These are phyloP conservation scores for Rhynchospora pubera DNA, from an alignment of 176 grass and related monocot genomes.

Conservation along the genomic window DNA sequence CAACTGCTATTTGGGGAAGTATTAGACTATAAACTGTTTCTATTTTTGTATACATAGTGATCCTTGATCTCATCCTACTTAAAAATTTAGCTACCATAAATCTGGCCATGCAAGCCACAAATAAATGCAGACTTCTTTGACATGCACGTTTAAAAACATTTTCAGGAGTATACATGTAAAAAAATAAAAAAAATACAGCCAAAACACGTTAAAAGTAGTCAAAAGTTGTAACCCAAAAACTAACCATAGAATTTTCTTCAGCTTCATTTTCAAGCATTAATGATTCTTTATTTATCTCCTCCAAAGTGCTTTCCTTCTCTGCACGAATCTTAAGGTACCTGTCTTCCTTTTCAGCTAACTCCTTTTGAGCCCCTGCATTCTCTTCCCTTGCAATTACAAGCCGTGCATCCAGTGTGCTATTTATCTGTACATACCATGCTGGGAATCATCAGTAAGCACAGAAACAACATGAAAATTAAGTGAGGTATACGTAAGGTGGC, in stretches of 20 bases:
- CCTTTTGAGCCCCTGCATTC: conserved; percentile 26
- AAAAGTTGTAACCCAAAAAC: not conserved
- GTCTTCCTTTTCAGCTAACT: conserved; percentile 35
- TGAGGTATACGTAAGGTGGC: not conserved
- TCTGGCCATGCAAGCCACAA: not conserved
- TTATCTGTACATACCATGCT: conserved; percentile 28
- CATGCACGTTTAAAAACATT: not conserved
- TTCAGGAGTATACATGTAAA: conserved; percentile 13
- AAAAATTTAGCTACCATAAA: not conserved
- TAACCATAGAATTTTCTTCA: conserved; percentile 56
- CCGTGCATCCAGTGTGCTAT: conserved; percentile 31
- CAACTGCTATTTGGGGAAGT: not conserved
- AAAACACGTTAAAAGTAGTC: not conserved
- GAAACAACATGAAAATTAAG: not conserved
- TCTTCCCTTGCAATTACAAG: conserved; percentile 34
- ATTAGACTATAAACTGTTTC: too few relatives aligned
- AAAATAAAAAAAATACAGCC: not conserved
- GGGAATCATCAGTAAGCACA: not conserved
- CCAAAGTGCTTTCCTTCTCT: conserved; percentile 36
- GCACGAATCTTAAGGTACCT: conserved; percentile 7
- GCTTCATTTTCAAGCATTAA: conserved; percentile 36
- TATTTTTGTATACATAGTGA: too few relatives aligned
- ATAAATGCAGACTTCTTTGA: not conserved
- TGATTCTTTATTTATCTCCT: conserved; percentile 37
- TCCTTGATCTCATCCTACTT: too few relatives aligned